A percentile compares a stretch with the other conserved stretches of the same genome.
phyloP scores from a whole-genome alignment of 306 rosid genomes.

The Rosa rugosa region DNA sequence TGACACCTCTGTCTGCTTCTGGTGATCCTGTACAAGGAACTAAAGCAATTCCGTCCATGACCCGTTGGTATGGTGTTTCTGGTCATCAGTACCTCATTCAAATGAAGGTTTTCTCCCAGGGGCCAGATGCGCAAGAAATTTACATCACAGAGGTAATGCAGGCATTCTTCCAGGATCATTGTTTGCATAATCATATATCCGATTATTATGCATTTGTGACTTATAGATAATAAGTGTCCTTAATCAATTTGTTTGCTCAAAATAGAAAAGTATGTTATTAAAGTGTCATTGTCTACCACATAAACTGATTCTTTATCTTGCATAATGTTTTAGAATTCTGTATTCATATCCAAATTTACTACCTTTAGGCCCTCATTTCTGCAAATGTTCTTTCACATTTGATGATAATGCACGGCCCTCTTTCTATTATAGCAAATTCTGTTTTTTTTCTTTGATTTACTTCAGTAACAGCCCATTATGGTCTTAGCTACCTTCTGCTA shows the following conservation, averaged over 20 bases:
- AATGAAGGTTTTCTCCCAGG: conserved; percentile 73
- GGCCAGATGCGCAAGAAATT: conserved; percentile 69
- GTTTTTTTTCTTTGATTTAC: background rate
- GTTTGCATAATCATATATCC: conserved; percentile 12
- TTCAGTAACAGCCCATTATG: conserved; percentile 20
- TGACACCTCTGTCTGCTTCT: conserved; percentile 57
- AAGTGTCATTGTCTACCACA: background rate
- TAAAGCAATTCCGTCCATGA: conserved; percentile 43
- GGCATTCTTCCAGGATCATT: conserved; percentile 19
- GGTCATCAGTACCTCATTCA: conserved; percentile 81
- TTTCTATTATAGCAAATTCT: background rate
- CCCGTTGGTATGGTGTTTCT: conserved; percentile 70
- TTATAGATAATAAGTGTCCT: conserved; percentile 1
- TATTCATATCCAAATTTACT: background rate
- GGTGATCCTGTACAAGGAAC: conserved; percentile 55
- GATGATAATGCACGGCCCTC: background rate
- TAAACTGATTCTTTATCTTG: background rate
- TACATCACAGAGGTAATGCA: conserved; percentile 76
- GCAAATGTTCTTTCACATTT: background rate
- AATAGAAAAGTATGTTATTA: background rate
- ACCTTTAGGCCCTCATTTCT: background rate
- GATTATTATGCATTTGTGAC: conserved; percentile 13
- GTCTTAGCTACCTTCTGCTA: conserved; percentile 31
- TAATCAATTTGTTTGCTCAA: background rate
- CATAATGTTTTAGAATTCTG: background rate